Base-by-base conservation (phyloP, 2,329 filamentous ascomycete species). In the Aspergillus unguis region DNA sequence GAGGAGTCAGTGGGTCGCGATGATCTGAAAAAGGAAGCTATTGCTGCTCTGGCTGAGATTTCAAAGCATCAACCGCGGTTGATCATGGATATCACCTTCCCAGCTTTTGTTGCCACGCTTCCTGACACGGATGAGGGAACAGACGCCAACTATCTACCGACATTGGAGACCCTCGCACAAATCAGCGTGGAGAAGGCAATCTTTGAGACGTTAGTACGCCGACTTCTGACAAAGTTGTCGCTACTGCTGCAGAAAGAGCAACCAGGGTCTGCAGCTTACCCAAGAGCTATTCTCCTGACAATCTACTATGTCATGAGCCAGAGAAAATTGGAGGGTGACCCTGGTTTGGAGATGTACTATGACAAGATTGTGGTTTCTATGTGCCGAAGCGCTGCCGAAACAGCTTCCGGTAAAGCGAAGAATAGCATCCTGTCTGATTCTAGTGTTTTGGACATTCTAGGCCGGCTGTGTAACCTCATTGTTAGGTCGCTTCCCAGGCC, bases 51-150 rank as follows among this genome's bases (percentile, higher is more conserved):
- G 41, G 77, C 82, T 3, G 79, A 84, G 32, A 78, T 87, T 38
- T 85, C 85, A 5, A 80, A 80, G 54, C 77, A 83, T 54, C 85
- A 84, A 60, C 82, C 84, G 17, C 77, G 79, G 43, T 69, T 85
- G 8, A 81, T 87, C 28, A 80, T 85, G 61, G 79, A 85, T 43
- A 83, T 84, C 52, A 83, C 84, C 0, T 83, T 87, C 60, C 85
- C 85, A 27, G 81, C 81, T 4, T 85, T 87, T 63, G 78, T 87
- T 67, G 83, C 84, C 3, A 79, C 81, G 36, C 69, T 88, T 3
- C 85, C 85, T 1, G 84, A 85, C 54, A 72, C 71, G 2, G 79
- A 80, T 52, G 68, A 72, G n/a, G 75, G 77, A 17, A 70, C 71
- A 3, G 68, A 74, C 7, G 62, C 62, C 5, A 65, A 68, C 5